Conservation (phyloP, 2,329 filamentous ascomycete genomes). For the Gaeumannomyces tritici region DNA sequence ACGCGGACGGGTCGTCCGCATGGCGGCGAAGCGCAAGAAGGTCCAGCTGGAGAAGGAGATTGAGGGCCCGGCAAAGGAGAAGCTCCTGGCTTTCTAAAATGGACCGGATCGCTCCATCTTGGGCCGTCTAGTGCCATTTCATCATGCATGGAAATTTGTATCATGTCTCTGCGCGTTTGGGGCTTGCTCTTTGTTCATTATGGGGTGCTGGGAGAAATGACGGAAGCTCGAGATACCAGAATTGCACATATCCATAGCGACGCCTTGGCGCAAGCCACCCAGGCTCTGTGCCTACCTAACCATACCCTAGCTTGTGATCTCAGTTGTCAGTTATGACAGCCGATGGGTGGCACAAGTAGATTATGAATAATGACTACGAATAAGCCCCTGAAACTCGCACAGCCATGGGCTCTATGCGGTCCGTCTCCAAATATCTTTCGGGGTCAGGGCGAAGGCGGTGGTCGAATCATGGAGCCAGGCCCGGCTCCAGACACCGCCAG, state of each 20-base stretch:
- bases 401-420: neutral
- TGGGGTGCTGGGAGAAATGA: neutral
- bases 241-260: neutral
- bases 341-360: neutral
- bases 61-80: slow-evolving; percentile 28
- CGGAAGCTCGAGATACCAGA: neutral
- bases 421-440: neutral
- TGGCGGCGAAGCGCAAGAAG: slow-evolving; percentile 52
- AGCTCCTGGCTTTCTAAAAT: slow-evolving; percentile 18
- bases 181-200: neutral
- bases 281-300: neutral
- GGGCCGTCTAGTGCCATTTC: neutral
- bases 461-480: neutral
- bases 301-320: neutral
- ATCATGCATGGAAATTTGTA: neutral
- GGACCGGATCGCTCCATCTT: neutral
- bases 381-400: neutral
- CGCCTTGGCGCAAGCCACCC: neutral
- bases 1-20: slow-evolving; percentile 37
- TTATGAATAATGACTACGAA: neutral
- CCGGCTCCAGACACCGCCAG: neutral
- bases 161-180: neutral
- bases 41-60: slow-evolving; percentile 61
- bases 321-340: neutral
- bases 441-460: neutral